Evolutionary conservation across 768 basidiomycete genomes (phyloP).

Genomic region (Lactifluus pinguis): DNA sequence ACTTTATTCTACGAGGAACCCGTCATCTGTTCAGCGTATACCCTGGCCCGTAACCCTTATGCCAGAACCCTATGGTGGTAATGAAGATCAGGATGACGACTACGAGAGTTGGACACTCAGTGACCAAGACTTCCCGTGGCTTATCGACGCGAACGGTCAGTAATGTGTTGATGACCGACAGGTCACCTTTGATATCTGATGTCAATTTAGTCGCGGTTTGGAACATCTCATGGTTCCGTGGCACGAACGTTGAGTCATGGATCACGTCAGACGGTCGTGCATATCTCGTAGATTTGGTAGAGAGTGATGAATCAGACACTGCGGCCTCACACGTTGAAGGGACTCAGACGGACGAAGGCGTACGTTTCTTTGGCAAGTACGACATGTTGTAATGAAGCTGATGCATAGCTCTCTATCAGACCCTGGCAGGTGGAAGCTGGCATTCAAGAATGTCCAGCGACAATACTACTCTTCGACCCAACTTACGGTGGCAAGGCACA

Average conservation of each 20-base stretch:
- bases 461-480: not conserved
- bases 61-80: conserved; percentile 29
- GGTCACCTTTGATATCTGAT: not conserved
- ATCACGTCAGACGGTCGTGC: conserved; percentile 77
- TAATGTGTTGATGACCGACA: not conserved
- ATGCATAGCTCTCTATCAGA: not conserved
- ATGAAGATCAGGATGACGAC: conserved; percentile 27
- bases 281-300: conserved; percentile 64
- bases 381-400: not conserved
- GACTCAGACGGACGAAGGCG: conserved; percentile 16
- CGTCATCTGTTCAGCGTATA: conserved; percentile 72
- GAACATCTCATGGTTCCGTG: conserved; percentile 50
- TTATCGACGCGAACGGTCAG: conserved; percentile 65
- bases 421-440: not conserved
- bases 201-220: conserved; percentile 47
- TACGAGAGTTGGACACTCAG: conserved; percentile 68
- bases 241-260: conserved; percentile 67
- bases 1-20: conserved; percentile 63
- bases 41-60: conserved; percentile 64
- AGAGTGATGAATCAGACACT: conserved; percentile 26
- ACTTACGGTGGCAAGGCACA: conserved; percentile 56
- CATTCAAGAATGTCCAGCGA: conserved; percentile 8
- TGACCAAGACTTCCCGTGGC: conserved; percentile 62
- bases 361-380: not conserved
- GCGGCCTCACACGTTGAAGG: conserved; percentile 17